Percentiles rank a stretch among this genome's conserved stretches.
Conservation (phyloP, 2,329 filamentous ascomycete species). For the Penicillium brasilianum region DNA sequence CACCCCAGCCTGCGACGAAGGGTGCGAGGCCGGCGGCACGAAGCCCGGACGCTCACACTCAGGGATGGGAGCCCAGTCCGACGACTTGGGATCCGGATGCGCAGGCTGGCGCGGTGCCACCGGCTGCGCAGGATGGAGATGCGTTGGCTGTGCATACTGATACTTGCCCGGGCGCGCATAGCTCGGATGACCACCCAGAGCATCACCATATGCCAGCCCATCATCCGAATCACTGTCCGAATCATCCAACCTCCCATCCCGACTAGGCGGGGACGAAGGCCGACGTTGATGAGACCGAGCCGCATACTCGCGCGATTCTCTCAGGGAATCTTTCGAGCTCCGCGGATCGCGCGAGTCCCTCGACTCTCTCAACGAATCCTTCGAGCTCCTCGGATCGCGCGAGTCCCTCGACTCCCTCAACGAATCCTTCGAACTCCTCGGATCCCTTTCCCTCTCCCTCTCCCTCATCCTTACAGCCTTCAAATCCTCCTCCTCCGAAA, state of each 20-base stretch:
- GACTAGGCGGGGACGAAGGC: constrained; percentile 29
- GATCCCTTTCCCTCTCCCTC: constrained; percentile 3
- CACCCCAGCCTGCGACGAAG: constrained; percentile 35
- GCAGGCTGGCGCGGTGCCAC: constrained; percentile 19
- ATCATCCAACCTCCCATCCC: constrained; percentile 30
- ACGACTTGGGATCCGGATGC: constrained; percentile 26
- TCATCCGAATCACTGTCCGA: constrained; percentile 40
- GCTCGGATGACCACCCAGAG: constrained; percentile 38
- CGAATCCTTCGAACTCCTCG: background rate
- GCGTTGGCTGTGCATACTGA: constrained; percentile 39
- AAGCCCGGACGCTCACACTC: constrained; percentile 49
- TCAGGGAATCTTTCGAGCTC: background rate
- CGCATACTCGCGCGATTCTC: constrained; percentile 18
- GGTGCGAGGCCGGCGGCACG: constrained; percentile 45
- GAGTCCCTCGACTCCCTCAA: background rate
- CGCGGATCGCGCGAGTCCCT: constrained; percentile 10
- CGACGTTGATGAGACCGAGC: constrained; percentile 29
- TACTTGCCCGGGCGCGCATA: constrained; percentile 40
- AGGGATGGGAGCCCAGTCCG: constrained; percentile 46
- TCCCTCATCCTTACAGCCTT: constrained; percentile 1
- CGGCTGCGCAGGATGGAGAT: constrained; percentile 26
- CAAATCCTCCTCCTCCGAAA: constrained; percentile 28
- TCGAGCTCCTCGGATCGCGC: constrained; percentile 9
- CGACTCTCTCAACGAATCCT: background rate
- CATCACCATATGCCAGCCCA: constrained; percentile 46